Conservation (phyloP, 2,329 filamentous ascomycete genomes). For the Alternaria sp. region DNA sequence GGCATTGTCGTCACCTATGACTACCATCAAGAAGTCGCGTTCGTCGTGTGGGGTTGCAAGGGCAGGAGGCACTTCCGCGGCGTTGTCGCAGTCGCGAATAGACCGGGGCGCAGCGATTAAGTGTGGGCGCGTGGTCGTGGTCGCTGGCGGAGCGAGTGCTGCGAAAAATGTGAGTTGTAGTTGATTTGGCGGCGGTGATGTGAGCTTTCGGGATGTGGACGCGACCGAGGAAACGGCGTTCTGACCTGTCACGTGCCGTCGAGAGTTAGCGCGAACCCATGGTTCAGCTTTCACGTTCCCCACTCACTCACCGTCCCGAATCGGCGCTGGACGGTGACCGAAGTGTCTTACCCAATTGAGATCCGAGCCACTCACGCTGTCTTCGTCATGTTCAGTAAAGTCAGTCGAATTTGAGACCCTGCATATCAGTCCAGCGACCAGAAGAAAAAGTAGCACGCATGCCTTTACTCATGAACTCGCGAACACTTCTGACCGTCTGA, state of each 20-base stretch:
- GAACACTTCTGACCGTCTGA: not conserved
- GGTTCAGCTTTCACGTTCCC: not conserved
- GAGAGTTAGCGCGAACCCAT: slow-evolving; percentile 16
- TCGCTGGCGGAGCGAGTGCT: not conserved
- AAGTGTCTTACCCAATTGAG: not conserved
- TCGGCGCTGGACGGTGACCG: not conserved
- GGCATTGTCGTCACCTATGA: slow-evolving; percentile 65
- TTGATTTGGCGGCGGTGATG: not conserved
- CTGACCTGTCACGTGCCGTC: slow-evolving; percentile 16
- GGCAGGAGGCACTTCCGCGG: not conserved
- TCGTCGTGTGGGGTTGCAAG: not conserved
- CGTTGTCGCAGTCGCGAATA: not conserved
- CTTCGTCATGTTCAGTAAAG: not conserved
- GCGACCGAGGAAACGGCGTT: slow-evolving; percentile 3
- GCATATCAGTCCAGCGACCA: not conserved
- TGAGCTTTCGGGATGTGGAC: not conserved
- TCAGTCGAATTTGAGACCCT: not conserved
- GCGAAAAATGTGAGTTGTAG: not conserved
- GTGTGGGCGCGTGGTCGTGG: not conserved
- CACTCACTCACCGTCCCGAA: slow-evolving; percentile 3
- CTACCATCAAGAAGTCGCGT: slow-evolving; percentile 19
- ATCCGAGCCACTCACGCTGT: not conserved
- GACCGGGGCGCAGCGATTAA: not conserved
- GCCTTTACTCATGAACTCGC: not conserved
- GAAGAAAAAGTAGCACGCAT: not conserved